phyloP scores from a whole-genome alignment of 192 early-diverging fungal genomes.

The Linnemannia schmuckeri region DNA sequence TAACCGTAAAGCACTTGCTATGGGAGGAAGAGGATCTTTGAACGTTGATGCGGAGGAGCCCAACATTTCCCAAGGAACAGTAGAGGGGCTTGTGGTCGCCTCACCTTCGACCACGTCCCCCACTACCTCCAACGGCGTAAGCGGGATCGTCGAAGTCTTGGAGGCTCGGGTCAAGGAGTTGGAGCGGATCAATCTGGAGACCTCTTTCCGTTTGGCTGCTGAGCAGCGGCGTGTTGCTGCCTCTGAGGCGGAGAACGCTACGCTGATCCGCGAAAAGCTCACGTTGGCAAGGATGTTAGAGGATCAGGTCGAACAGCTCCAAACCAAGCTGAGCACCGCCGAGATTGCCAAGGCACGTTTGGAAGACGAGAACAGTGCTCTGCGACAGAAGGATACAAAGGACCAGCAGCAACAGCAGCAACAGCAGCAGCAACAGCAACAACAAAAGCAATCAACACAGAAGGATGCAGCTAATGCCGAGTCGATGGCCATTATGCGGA shows the following conservation, averaged over 20 bases:
- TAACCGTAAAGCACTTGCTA: background rate
- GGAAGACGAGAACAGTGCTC: conserved; percentile 20
- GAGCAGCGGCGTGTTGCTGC: conserved; percentile 22
- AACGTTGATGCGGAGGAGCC: background rate
- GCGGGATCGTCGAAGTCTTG: conserved; percentile 9
- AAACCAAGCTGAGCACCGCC: conserved; percentile 19
- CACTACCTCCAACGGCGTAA: background rate
- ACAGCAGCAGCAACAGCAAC: background rate
- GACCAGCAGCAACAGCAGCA: conserved; percentile 1
- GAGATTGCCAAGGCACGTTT: conserved; percentile 28
- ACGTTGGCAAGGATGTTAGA: conserved; percentile 22
- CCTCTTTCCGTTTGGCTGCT: conserved; percentile 19
- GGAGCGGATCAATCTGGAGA: conserved; percentile 18
- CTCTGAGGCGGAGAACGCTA: conserved; percentile 24
- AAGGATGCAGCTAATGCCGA: conserved; percentile 7
- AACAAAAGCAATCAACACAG: background rate
- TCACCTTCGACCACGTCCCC: background rate
- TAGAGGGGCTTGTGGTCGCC: conserved; percentile 8
- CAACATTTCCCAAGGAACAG: background rate
- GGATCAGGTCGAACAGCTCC: conserved; percentile 29
- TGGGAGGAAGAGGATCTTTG: background rate
- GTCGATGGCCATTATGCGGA: conserved; percentile 29
- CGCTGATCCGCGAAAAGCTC: conserved; percentile 21
- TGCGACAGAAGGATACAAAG: conserved; percentile 8
- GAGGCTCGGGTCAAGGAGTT: conserved; percentile 24